phyloP scores from a whole-genome alignment of 768 basidiomycete genomes.

The Dictyophora rubrovolvata region DNA sequence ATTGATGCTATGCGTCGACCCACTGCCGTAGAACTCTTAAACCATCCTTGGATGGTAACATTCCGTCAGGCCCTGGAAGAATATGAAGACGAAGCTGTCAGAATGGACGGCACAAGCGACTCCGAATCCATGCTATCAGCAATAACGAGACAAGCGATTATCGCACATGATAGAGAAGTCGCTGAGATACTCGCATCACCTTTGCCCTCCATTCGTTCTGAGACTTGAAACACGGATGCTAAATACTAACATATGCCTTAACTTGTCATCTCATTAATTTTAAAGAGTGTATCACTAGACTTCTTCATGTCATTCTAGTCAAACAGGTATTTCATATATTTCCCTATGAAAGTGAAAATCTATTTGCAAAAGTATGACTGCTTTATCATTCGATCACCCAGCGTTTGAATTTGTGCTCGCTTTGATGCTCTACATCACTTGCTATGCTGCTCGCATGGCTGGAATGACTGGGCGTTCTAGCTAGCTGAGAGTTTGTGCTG shows the following conservation, averaged over 20 bases:
- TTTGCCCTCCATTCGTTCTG: conserved; percentile 30
- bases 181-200: conserved; percentile 44
- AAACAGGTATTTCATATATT: no score
- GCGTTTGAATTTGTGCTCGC: conserved; percentile 12
- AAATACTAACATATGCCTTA: conserved; percentile 1
- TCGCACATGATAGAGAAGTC: conserved; percentile 49
- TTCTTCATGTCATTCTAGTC: not conserved
- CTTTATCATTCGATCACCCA: conserved; percentile 23
- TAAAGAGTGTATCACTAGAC: not conserved
- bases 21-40: conserved; percentile 72
- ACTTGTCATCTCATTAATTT: not conserved
- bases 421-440: conserved; percentile 5
- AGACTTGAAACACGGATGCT: conserved; percentile 22
- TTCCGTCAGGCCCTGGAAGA: conserved; percentile 61
- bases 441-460: conserved; percentile 7
- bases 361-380: not conserved
- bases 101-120: conserved; percentile 35
- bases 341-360: not conserved
- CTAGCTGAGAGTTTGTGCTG: no score
- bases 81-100: conserved; percentile 52
- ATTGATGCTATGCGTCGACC: conserved; percentile 81
- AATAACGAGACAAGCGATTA: conserved; percentile 46
- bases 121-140: conserved; percentile 39
- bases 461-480: not conserved
- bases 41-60: conserved; percentile 84